phyloP scores from a whole-genome alignment of 306 rosid genomes.

The Prunus padus region DNA sequence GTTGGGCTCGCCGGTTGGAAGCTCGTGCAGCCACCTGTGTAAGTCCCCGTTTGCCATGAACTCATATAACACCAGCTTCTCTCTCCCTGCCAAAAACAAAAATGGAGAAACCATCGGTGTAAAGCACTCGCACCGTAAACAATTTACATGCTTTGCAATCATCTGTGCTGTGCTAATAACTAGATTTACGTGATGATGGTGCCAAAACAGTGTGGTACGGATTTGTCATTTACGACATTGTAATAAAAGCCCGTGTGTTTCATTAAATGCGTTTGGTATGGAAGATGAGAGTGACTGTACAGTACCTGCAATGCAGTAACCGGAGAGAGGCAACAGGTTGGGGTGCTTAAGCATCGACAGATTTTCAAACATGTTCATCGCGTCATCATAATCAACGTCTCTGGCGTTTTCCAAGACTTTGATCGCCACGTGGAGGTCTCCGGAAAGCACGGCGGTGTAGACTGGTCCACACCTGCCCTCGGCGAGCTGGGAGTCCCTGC shows the following conservation, averaged over 20 bases:
- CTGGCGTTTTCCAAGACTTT: constrained; percentile 79
- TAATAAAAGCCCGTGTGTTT: constrained; percentile 35
- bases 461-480: constrained; percentile 96
- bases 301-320: constrained; percentile 94
- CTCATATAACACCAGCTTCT: constrained; percentile 79
- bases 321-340: constrained; percentile 77
- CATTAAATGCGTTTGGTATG: constrained; percentile 38
- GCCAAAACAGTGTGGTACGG: constrained; percentile 26
- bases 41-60: constrained; percentile 94
- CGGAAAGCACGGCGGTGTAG: constrained; percentile 75
- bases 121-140: no score
- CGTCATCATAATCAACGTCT: constrained; percentile 48
- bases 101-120: neutral
- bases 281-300: constrained; percentile 12
- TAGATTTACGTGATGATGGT: constrained; percentile 33
- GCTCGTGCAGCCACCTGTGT: constrained; percentile 86
- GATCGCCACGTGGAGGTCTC: constrained; percentile 94
- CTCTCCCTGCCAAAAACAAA: constrained; percentile 50
- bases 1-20: constrained; percentile 81
- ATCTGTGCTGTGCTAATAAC: constrained; percentile 4
- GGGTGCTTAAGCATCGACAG: constrained; percentile 74
- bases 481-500: constrained; percentile 79
- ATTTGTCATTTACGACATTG: neutral
- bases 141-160: no score
- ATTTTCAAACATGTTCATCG: constrained; percentile 56